phyloP scores from a whole-genome alignment of 2,329 filamentous ascomycete genomes.

The Pestalotiopsis fici region DNA sequence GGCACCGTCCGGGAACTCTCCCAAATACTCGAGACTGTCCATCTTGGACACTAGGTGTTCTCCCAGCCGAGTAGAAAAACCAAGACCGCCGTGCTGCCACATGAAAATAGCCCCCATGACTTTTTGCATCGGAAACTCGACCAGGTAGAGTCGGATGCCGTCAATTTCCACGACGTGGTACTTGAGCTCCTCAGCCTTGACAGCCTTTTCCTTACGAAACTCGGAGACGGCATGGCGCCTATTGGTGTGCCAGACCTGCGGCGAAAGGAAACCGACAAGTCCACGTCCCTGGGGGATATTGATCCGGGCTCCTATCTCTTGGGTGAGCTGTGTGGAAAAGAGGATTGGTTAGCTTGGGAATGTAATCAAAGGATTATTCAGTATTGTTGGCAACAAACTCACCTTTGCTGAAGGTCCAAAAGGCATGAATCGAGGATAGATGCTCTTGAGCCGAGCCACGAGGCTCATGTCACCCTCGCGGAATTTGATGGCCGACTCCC shows the following conservation, averaged over 20 bases:
- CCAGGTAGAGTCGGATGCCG: slow-evolving; percentile 42
- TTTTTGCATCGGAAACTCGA: slow-evolving; percentile 39
- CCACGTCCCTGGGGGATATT: slow-evolving; percentile 23
- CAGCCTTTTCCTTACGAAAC: slow-evolving; percentile 33
- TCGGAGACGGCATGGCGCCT: slow-evolving; percentile 32
- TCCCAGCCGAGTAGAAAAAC: slow-evolving; percentile 46
- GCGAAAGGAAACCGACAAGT: slow-evolving; percentile 29
- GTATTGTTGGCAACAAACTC: neutral
- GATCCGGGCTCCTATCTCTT: slow-evolving; percentile 34
- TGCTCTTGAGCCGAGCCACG: slow-evolving; percentile 36
- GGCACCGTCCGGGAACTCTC: slow-evolving; percentile 21
- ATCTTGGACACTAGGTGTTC: slow-evolving; percentile 41
- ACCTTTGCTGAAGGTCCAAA: slow-evolving; percentile 37
- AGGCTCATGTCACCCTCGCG: slow-evolving; percentile 40
- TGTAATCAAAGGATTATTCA: neutral
- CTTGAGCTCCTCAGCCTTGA: slow-evolving; percentile 34
- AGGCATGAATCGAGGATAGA: slow-evolving; percentile 49
- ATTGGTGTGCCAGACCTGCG: slow-evolving; percentile 24
- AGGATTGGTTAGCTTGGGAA: too few relatives aligned
- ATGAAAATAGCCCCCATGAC: slow-evolving; percentile 37
- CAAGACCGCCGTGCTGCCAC: slow-evolving; percentile 48
- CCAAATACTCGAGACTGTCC: slow-evolving; percentile 34
- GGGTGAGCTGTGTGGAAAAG: slow-evolving; percentile 32
- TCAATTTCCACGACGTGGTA: slow-evolving; percentile 43
- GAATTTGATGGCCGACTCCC: slow-evolving; percentile 38